These are phyloP conservation scores for Amylocystis lapponica DNA, from an alignment of 768 basidiomycete genomes.

Conservation along the genomic window DNA sequence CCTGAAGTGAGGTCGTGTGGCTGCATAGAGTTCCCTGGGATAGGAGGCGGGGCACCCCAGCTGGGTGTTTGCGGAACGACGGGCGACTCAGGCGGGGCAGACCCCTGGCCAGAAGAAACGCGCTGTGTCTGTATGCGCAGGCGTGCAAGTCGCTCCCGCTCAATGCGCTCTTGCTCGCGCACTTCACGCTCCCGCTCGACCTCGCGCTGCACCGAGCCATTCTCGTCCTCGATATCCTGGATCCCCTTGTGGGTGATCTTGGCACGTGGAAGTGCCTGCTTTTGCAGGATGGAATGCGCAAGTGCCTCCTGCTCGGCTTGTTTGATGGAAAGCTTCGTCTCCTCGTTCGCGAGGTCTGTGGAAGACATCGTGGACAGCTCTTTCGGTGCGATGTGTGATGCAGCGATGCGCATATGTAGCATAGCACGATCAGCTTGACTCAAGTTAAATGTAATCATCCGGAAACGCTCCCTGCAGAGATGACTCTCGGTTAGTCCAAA, in stretches of 20 bases:
- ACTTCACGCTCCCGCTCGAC: constrained; percentile 54
- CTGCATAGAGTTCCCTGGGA: constrained; percentile 42
- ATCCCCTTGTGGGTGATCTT: constrained; percentile 93
- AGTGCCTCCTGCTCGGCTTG: constrained; percentile 78
- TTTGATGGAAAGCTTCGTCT: constrained; percentile 77
- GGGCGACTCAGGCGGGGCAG: constrained; percentile 72
- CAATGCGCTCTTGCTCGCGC: constrained; percentile 50
- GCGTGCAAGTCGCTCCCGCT: constrained; percentile 63
- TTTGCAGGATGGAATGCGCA: constrained; percentile 79
- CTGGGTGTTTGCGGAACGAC: constrained; percentile 35
- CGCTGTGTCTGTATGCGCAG: constrained; percentile 37
- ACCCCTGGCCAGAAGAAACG: constrained; percentile 39
- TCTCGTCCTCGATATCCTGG: constrained; percentile 81
- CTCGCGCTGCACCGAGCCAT: constrained; percentile 43
- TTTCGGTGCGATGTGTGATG: constrained; percentile 56
- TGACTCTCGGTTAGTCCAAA: not conserved
- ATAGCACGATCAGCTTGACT: constrained; percentile 74
- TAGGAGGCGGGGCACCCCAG: constrained; percentile 62
- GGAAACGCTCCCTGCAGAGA: constrained; percentile 71
- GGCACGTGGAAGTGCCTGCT: constrained; percentile 55
- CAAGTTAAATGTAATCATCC: constrained; percentile 85
- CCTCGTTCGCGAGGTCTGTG: constrained; percentile 85
- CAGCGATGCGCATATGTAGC: constrained; percentile 76
- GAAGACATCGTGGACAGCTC: constrained; percentile 82
- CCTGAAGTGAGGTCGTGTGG: constrained; percentile 21